Evolutionary conservation across 345 rosid species (phyloP), one percentile per base, ranked within the genome.

Genomic region (Orychophragmus violaceus): DNA sequence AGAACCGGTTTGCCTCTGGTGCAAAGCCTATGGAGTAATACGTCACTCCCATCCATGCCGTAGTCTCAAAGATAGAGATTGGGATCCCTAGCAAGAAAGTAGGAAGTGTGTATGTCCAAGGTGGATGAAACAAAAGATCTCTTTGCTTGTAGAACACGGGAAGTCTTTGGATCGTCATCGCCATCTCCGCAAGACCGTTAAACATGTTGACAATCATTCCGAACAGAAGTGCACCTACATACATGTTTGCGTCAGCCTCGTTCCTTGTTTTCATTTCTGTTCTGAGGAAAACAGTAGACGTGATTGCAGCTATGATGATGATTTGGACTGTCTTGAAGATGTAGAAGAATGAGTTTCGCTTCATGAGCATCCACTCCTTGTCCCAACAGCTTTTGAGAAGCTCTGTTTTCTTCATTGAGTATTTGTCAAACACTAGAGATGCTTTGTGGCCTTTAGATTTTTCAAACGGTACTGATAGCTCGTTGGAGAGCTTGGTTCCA

Each of bases 281-380:
- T 48, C 78, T 68, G 3, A 74, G 69, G 53, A 59, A 74, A 28
- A 74, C 64, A 0, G 78, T 74, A 19, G 64, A 74, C 0, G 69
- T 55, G 27, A 87, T 76, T 13, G 82, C 6, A 1, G 87, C 95
- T 5, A 84, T 28, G 56, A 90, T 69, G 44, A 82, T 77, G 58
- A 90, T 78, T 50, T 90, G 94, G 24, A 84, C 74, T 0, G 85
- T 83, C 71, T 87, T 87, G 76, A 79, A 80, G 51, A 87, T 66
- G 29, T 84, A 87, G 69, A 87, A 66, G 45, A 84, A 74, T 12
- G 95, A 74, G 44, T 87, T 87, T 59, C 90, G 79, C 63, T 80
- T 71, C 70, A 87, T 82, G 64, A 87, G 65, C 24, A 87, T 75
- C 91, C 91, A 84, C 63, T 90, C 91, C 69, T 77, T 87, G 81